Evolutionary conservation across 495 filamentous ascomycete genomes (phyloP).

Genomic region (Penicillium samsonianum): DNA sequence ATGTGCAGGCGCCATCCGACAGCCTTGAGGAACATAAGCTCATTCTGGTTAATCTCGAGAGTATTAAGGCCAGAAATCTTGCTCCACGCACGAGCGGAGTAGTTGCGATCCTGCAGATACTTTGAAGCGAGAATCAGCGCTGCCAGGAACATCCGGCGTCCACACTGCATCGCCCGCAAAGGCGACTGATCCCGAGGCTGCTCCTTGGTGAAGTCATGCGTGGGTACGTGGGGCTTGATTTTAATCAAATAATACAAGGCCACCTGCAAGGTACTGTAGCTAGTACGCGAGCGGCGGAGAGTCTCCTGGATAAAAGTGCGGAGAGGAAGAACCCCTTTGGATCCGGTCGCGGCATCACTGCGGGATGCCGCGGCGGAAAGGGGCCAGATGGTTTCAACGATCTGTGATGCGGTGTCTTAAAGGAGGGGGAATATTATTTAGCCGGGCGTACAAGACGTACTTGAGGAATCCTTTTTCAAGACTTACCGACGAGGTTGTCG

Average conservation of each 20-base stretch:
- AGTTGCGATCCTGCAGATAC: slow-evolving; percentile 97
- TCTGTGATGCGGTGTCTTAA: slow-evolving; percentile 93
- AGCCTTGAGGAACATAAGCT: slow-evolving; percentile 86
- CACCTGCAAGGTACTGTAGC: slow-evolving; percentile 96
- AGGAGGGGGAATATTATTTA: slow-evolving; percentile 27
- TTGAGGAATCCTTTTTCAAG: slow-evolving; percentile 19
- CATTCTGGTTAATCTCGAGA: slow-evolving; percentile 92
- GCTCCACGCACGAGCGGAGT: slow-evolving; percentile 95
- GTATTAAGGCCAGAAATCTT: slow-evolving; percentile 94
- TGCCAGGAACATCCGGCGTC: slow-evolving; percentile 95
- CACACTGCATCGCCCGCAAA: slow-evolving; percentile 87
- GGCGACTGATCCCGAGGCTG: slow-evolving; percentile 72
- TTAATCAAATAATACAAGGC: slow-evolving; percentile 95
- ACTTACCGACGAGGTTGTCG: slow-evolving; percentile 98
- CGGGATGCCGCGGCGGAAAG: slow-evolving; percentile 51
- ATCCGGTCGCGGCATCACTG: slow-evolving; percentile 46
- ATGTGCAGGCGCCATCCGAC: slow-evolving; percentile 96
- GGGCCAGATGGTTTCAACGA: slow-evolving; percentile 98
- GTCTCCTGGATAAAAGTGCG: slow-evolving; percentile 98
- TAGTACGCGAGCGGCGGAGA: slow-evolving; percentile 88
- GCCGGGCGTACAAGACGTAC: slow-evolving; percentile 21
- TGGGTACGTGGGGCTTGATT: slow-evolving; percentile 87
- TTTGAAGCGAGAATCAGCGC: slow-evolving; percentile 93
- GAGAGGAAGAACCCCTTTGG: slow-evolving; percentile 78
- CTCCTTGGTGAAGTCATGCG: slow-evolving; percentile 81